These are phyloP conservation scores for Sporothrix schenckii DNA, from an alignment of 2,329 filamentous ascomycete species.

Conservation along the genomic window DNA sequence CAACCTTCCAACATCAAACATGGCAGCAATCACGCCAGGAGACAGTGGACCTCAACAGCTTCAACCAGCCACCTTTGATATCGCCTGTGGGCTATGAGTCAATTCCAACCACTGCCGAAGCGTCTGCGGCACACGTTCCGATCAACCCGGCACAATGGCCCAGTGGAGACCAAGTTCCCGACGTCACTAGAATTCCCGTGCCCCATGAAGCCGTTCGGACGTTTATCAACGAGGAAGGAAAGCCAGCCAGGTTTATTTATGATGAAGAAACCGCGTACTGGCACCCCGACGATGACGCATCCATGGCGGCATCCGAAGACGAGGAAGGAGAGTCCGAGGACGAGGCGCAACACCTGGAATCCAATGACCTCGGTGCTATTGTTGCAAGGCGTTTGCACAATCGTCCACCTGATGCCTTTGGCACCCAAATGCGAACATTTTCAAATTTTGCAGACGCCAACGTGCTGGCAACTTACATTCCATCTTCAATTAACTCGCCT, in stretches of 20 bases:
- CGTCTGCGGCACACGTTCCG: background rate
- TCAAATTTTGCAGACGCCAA: slow-evolving; percentile 53
- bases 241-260: slow-evolving; percentile 20
- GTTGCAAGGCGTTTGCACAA: slow-evolving; percentile 46
- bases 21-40: slow-evolving; percentile 25
- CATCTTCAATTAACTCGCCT: slow-evolving; percentile 68
- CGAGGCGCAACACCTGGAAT: slow-evolving; percentile 43
- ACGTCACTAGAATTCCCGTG: too few relatives aligned
- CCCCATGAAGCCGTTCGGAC: background rate
- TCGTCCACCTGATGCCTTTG: slow-evolving; percentile 46
- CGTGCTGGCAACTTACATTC: slow-evolving; percentile 66
- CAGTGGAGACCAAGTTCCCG: background rate
- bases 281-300: slow-evolving; percentile 63
- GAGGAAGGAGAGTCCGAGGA: slow-evolving; percentile 55
- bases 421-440: slow-evolving; percentile 55
- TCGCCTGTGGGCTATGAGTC: slow-evolving; percentile 7
- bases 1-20: background rate
- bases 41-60: background rate
- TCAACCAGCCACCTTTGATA: background rate
- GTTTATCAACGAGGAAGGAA: background rate
- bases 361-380: slow-evolving; percentile 48
- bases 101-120: background rate
- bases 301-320: slow-evolving; percentile 60
- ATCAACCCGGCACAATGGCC: slow-evolving; percentile 5
- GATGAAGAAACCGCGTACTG: slow-evolving; percentile 49